phyloP scores from a whole-genome alignment of 805 yeast species.

The Zygosaccharomyces lentus region DNA sequence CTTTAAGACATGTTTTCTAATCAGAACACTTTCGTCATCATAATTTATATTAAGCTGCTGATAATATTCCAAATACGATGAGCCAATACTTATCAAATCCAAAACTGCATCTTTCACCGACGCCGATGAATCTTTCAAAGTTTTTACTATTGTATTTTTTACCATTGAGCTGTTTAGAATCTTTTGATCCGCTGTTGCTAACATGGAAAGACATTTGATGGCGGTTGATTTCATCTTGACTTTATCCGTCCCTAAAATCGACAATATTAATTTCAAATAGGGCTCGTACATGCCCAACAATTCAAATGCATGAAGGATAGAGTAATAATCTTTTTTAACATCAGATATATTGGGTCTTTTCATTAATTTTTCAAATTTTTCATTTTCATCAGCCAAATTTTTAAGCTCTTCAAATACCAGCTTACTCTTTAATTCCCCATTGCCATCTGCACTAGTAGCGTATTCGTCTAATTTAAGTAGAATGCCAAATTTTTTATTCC shows the following conservation, averaged over 20 bases:
- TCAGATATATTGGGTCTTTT: neutral
- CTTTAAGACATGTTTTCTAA: conserved; percentile 58
- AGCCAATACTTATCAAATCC: conserved; percentile 51
- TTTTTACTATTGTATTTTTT: conserved; percentile 46
- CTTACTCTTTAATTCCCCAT: neutral
- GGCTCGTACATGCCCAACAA: conserved; percentile 44
- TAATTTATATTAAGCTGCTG: conserved; percentile 41
- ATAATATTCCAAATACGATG: conserved; percentile 41
- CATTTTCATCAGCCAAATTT: neutral
- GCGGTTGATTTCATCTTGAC: conserved; percentile 59
- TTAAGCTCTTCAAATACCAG: conserved; percentile 5
- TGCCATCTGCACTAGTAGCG: conserved; percentile 13
- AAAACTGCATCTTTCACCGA: conserved; percentile 73
- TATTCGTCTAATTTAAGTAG: conserved; percentile 17
- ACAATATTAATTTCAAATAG: conserved; percentile 47
- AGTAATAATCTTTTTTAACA: conserved; percentile 17
- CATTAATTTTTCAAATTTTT: neutral
- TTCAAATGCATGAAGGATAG: conserved; percentile 24
- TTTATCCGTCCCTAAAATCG: conserved; percentile 45
- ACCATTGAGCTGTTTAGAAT: conserved; percentile 49
- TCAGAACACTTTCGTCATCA: conserved; percentile 58
- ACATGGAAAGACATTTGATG: conserved; percentile 53
- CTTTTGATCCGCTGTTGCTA: conserved; percentile 50
- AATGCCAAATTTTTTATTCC: conserved; percentile 16
- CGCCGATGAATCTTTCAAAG: conserved; percentile 59